Percentiles rank a stretch among this genome's conserved stretches.
Conservation (phyloP, 1,284 basidiomycete species). For the Tranzscheliella williamsii region DNA sequence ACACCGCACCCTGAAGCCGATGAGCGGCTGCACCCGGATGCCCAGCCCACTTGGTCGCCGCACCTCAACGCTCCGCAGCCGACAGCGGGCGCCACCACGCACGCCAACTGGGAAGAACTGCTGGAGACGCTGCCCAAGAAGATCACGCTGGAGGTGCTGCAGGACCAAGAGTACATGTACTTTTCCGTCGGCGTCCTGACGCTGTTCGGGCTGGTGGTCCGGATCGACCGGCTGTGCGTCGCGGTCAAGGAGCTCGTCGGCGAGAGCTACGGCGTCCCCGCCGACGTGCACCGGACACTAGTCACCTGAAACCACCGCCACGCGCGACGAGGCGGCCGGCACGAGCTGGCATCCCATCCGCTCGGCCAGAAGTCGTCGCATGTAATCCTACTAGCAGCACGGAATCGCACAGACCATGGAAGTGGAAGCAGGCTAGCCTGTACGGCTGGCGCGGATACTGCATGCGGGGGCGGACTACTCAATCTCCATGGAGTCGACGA, state of each 20-base stretch:
- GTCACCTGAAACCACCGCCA: neutral
- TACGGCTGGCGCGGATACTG: no score
- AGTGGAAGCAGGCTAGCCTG: no score
- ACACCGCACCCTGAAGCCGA: neutral
- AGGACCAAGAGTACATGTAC: constrained; percentile 37
- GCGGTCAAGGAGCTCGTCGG: constrained; percentile 78
- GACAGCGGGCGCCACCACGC: neutral
- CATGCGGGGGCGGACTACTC: no score
- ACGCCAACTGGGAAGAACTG: constrained; percentile 5
- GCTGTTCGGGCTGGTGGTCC: constrained; percentile 70
- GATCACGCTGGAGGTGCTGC: constrained; percentile 14
- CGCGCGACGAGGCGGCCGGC: no score
- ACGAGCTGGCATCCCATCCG: no score
- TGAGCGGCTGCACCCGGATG: neutral
- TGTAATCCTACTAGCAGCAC: no score
- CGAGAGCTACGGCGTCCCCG: constrained; percentile 67
- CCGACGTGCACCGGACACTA: constrained; percentile 22
- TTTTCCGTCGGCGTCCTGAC: constrained; percentile 68
- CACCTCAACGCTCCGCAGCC: neutral
- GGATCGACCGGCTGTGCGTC: constrained; percentile 74
- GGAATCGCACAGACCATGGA: no score
- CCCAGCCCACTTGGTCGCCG: neutral
- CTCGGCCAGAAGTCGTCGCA: no score
- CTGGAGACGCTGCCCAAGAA: constrained; percentile 11
- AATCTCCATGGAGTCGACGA: no score